Percentiles rank a stretch among this genome's conserved stretches.
Conservation (phyloP, 805 yeast species). For the Pichia californica region DNA sequence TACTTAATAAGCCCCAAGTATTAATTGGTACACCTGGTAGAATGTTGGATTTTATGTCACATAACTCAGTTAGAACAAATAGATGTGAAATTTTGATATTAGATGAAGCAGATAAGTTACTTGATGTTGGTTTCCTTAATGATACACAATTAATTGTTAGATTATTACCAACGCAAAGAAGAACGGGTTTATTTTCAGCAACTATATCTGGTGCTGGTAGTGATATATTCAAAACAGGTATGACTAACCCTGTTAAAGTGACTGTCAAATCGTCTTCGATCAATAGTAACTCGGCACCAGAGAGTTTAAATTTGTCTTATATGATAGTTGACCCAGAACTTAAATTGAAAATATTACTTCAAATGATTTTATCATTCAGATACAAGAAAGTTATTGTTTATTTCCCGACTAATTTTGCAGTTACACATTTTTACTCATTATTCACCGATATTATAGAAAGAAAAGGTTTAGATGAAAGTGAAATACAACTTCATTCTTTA, state of each 20-base stretch:
- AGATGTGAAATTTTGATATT: slow-evolving; percentile 69
- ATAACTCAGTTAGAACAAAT: slow-evolving; percentile 49
- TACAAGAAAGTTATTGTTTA: slow-evolving; percentile 84
- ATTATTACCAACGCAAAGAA: slow-evolving; percentile 77
- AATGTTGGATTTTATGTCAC: slow-evolving; percentile 61
- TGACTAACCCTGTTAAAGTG: slow-evolving; percentile 87
- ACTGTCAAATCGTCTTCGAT: slow-evolving; percentile 53
- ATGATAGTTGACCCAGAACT: slow-evolving; percentile 49
- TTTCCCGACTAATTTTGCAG: slow-evolving; percentile 85
- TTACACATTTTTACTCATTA: slow-evolving; percentile 64
- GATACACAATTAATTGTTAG: slow-evolving; percentile 65
- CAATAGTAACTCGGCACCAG: slow-evolving; percentile 41
- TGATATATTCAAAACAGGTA: slow-evolving; percentile 76
- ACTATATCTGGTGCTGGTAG: slow-evolving; percentile 80
- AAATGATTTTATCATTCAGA: slow-evolving; percentile 44
- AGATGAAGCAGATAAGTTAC: slow-evolving; percentile 89
- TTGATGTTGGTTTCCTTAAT: slow-evolving; percentile 68
- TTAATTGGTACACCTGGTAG: slow-evolving; percentile 93
- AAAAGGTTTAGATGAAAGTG: slow-evolving; percentile 13
- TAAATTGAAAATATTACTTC: slow-evolving; percentile 55
- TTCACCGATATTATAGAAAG: slow-evolving; percentile 36
- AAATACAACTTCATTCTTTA: slow-evolving; percentile 51
- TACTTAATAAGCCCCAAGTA: slow-evolving; percentile 57
- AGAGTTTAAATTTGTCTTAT: slow-evolving; percentile 56
- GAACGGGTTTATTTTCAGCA: slow-evolving; percentile 93